phyloP scores from a whole-genome alignment of 352 stramenopile genomes.

The Pythium chondricola region DNA sequence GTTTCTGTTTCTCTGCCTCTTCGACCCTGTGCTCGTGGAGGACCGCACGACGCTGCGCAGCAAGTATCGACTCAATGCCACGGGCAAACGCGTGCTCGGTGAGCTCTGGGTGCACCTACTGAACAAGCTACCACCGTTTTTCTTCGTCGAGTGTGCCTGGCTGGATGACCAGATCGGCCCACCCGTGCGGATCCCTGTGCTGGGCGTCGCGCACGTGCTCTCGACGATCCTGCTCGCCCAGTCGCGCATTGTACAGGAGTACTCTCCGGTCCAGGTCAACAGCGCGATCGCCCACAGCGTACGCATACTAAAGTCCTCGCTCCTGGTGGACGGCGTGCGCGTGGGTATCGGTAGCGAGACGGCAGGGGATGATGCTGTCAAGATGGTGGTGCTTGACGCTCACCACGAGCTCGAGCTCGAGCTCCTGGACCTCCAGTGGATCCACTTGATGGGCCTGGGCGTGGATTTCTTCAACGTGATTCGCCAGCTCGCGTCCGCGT shows the following conservation, averaged over 20 bases:
- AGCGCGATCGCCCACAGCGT: background rate
- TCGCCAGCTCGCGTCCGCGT: no score
- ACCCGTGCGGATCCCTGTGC: slow-evolving; percentile 26
- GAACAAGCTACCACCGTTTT: slow-evolving; percentile 42
- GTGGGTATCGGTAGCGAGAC: no score
- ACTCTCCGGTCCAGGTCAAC: background rate
- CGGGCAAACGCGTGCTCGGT: slow-evolving; percentile 30
- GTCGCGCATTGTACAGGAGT: background rate
- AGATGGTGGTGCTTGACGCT: no score
- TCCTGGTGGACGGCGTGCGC: slow-evolving; percentile 6
- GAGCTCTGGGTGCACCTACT: slow-evolving; percentile 42
- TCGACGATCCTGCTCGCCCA: slow-evolving; percentile 34
- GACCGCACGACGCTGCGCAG: slow-evolving; percentile 19
- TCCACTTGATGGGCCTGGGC: background rate
- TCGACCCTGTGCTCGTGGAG: slow-evolving; percentile 30
- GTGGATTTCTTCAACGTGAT: no score
- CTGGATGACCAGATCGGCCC: slow-evolving; percentile 41
- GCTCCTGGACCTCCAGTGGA: background rate
- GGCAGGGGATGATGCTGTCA: no score
- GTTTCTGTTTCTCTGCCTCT: slow-evolving; percentile 49
- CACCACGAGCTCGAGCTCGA: background rate
- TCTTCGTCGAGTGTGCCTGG: slow-evolving; percentile 66
- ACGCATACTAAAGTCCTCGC: background rate
- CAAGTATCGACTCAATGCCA: slow-evolving; percentile 36
- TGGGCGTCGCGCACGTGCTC: slow-evolving; percentile 51